These are phyloP conservation scores for Psilocybe mexicana DNA, from an alignment of 1,284 basidiomycete genomes.

Conservation along the genomic window DNA sequence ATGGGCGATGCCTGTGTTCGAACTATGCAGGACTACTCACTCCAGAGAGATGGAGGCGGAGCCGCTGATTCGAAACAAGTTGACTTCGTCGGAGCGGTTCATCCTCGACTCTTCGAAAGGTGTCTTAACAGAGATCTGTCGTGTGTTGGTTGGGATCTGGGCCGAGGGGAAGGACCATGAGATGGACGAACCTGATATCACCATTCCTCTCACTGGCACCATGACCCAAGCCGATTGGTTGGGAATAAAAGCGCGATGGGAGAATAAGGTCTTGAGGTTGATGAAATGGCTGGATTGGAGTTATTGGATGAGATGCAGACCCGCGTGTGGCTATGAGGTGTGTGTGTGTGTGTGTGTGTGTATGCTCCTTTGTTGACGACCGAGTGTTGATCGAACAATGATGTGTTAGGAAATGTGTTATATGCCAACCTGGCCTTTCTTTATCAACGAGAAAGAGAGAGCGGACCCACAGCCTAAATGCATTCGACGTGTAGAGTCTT, in stretches of 20 bases:
- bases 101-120: conserved; percentile 35
- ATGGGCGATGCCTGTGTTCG: conserved; percentile 34
- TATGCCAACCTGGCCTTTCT: conserved; percentile 46
- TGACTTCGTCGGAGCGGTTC: conserved; percentile 38
- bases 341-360: background rate
- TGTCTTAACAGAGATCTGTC: conserved; percentile 47
- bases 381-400: no score
- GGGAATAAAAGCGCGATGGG: conserved; percentile 28
- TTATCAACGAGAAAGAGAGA: conserved; percentile 18
- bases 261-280: conserved; percentile 28
- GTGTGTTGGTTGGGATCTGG: conserved; percentile 44
- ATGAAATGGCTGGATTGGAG: conserved; percentile 49
- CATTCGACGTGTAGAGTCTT: conserved; percentile 20
- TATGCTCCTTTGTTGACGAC: no score
- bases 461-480: conserved; percentile 22
- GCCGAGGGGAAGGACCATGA: conserved; percentile 27
- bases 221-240: background rate
- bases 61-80: background rate
- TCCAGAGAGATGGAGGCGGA: conserved; percentile 21
- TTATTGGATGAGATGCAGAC: conserved; percentile 43
- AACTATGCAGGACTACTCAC: conserved; percentile 37
- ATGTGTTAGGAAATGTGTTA: conserved; percentile 43
- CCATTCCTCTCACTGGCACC: background rate
- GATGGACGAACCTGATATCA: conserved; percentile 1
- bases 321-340: conserved; percentile 41